A percentile compares a stretch with the other conserved stretches of the same genome.
These are phyloP conservation scores for Caryopteris hybrid DNA, from an alignment of 305 asterid species.

Conservation along the genomic window DNA sequence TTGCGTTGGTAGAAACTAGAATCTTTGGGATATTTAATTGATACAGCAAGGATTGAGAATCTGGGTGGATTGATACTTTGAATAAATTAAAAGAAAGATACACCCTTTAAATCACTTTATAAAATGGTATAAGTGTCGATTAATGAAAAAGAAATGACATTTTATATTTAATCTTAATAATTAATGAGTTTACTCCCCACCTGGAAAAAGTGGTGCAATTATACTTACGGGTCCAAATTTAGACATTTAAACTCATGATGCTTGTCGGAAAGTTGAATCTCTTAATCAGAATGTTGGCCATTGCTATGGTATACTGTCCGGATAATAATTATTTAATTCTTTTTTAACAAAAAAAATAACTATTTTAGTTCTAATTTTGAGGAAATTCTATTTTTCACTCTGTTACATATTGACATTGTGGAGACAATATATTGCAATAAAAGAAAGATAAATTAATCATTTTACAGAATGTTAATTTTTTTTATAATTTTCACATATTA, in stretches of 20 bases:
- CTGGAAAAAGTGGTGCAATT: conserved; percentile 19
- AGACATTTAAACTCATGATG: conserved; percentile 15
- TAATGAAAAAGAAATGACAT: neutral
- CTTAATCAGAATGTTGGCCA: conserved; percentile 23
- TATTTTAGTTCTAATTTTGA: no score
- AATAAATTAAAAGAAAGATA: neutral
- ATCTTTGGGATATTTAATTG: neutral
- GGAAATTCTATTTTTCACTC: no score
- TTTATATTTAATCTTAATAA: neutral
- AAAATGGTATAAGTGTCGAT: conserved; percentile 11
- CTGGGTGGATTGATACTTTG: neutral
- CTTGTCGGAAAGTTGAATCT: conserved; percentile 17
- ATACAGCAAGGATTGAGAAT: neutral
- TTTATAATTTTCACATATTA: no score
- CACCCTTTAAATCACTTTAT: neutral
- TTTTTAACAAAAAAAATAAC: no score
- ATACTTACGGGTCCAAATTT: conserved; percentile 9
- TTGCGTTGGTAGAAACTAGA: neutral
- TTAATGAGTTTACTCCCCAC: neutral
- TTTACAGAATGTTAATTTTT: no score
- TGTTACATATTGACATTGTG: no score
- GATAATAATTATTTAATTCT: no score
- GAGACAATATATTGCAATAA: no score
- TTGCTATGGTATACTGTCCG: neutral
- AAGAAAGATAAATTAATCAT: no score